Base-by-base conservation (phyloP, 164 flowering plant species). In the Macadamia integrifolia region DNA sequence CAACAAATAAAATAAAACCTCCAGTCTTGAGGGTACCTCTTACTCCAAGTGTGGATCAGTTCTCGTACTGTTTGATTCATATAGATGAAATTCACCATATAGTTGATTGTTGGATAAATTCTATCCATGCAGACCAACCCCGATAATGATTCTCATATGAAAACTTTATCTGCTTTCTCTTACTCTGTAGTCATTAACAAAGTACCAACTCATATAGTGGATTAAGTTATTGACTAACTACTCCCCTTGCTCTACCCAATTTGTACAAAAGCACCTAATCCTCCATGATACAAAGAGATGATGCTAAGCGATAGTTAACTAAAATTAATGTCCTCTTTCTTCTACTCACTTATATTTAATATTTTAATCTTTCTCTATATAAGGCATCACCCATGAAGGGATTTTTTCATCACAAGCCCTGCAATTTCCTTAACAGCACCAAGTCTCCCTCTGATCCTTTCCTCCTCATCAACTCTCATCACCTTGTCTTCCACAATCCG, bases 201-300 rank as follows among this genome's bases (percentile, higher is more conserved):
- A 23, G 23, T 23, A 0, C 0, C 40, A 35, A 35, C 40, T 35
- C 40, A 35, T 35, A 35, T 35, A 35, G 40, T 75, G 78, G 72
- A 71, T 75, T n/a, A 68, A 75, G 78, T 75, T 65, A 48, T 9
- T 59, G 71, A 71, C 78, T 59, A 75, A 71, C 78, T 50, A 53
- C 71, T 66, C 66, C 69, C 62, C 65, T 58, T 65, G 53, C 65
- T 23, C 23, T 62, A 35, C 62, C 30, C 29, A 30, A 56, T 6
- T 65, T 58, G 52, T 65, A 61, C 52, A 64, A 23, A 23, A 61
- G 68, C 17, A 75, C 69, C 60, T 50, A 50, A 67, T 68, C 14
- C 60, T 53, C 60, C 31, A 30, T 50, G 23, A 23, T 23, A 23
- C 23, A 23, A 23, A 23, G 23, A 23, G 23, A 23, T 0, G 23